Percentiles rank a stretch among this genome's conserved stretches.
Evolutionary conservation across 2,329 filamentous ascomycete species (phyloP).

Genomic region (Elsinoe arachidis): DNA sequence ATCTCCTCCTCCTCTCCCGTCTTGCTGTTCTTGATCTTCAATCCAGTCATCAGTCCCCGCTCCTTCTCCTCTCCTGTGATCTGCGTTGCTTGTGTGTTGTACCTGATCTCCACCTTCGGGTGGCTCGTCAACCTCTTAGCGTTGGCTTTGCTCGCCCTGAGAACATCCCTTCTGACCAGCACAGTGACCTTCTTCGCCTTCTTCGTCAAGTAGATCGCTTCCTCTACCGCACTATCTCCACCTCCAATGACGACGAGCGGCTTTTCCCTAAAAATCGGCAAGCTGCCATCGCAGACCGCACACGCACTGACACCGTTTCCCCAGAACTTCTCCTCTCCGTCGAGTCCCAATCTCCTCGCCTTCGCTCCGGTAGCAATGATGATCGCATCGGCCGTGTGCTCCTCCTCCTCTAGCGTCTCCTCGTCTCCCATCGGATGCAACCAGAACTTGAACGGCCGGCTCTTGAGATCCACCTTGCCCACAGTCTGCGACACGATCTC

Average conservation of each 20-base stretch:
- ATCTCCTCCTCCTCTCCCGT: conserved; percentile 74
- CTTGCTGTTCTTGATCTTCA: conserved; percentile 71
- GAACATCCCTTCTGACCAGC: conserved; percentile 75
- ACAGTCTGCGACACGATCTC: conserved; percentile 90
- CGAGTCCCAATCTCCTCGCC: conserved; percentile 70
- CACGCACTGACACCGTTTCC: conserved; percentile 93
- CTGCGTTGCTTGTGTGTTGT: conserved; percentile 73
- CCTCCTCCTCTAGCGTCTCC: conserved; percentile 57
- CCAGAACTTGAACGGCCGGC: conserved; percentile 85
- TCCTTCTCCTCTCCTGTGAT: conserved; percentile 72
- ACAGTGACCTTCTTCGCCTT: conserved; percentile 94
- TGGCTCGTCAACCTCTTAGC: conserved; percentile 71
- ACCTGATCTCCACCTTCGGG: conserved; percentile 84
- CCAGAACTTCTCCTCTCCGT: conserved; percentile 94
- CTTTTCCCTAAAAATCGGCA: conserved; percentile 96
- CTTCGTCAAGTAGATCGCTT: conserved; percentile 95
- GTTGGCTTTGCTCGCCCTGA: conserved; percentile 88
- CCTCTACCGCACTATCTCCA: conserved; percentile 92
- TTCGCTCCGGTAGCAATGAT: conserved; percentile 96
- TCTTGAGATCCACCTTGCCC: conserved; percentile 72
- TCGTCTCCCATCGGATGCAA: conserved; percentile 65
- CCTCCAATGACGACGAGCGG: conserved; percentile 92
- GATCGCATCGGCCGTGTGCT: conserved; percentile 79
- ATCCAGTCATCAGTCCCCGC: conserved; percentile 72
- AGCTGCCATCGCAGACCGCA: conserved; percentile 92